Conservation (phyloP, 2,329 filamentous ascomycete genomes). For the Xylaria sp. region DNA sequence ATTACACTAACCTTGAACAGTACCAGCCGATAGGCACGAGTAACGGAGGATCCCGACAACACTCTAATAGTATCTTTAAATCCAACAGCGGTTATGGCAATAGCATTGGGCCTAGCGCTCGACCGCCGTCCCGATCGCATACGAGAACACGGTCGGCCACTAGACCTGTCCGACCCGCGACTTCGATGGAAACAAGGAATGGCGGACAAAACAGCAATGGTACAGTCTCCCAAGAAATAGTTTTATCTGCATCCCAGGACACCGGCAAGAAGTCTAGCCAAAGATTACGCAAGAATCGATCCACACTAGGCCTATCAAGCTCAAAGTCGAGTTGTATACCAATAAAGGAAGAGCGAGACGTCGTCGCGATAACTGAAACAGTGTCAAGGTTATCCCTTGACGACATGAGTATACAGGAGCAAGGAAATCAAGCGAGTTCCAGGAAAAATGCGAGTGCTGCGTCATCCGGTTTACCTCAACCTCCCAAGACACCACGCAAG, state of each 20-base stretch:
- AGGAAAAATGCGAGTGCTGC: slow-evolving; percentile 43
- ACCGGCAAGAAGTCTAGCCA: slow-evolving; percentile 31
- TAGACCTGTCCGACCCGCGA: slow-evolving; percentile 45
- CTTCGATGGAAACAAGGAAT: slow-evolving; percentile 46
- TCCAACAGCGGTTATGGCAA: slow-evolving; percentile 52
- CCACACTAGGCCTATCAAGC: slow-evolving; percentile 40
- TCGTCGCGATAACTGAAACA: slow-evolving; percentile 55
- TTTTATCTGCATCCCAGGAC: slow-evolving; percentile 27
- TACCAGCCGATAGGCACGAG: slow-evolving; percentile 23
- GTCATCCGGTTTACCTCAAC: slow-evolving; percentile 36
- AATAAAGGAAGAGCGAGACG: slow-evolving; percentile 52
- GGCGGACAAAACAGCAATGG: slow-evolving; percentile 50
- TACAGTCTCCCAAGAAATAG: slow-evolving; percentile 48
- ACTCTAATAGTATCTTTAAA: slow-evolving; percentile 50
- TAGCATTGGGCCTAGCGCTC: slow-evolving; percentile 50
- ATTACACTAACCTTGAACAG: slow-evolving; percentile 36
- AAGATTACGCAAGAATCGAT: slow-evolving; percentile 44
- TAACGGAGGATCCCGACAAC: slow-evolving; percentile 37
- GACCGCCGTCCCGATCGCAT: slow-evolving; percentile 49
- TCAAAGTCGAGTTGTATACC: slow-evolving; percentile 33
- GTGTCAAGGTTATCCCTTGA: slow-evolving; percentile 51
- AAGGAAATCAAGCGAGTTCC: slow-evolving; percentile 60
- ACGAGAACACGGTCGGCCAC: slow-evolving; percentile 45
- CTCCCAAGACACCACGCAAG: slow-evolving; percentile 46
- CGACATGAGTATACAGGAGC: slow-evolving; percentile 43